Evolutionary conservation across 2,329 filamentous ascomycete genomes (phyloP), one percentile per base, ranked within the genome.

Genomic region (Fusarium sp.): DNA sequence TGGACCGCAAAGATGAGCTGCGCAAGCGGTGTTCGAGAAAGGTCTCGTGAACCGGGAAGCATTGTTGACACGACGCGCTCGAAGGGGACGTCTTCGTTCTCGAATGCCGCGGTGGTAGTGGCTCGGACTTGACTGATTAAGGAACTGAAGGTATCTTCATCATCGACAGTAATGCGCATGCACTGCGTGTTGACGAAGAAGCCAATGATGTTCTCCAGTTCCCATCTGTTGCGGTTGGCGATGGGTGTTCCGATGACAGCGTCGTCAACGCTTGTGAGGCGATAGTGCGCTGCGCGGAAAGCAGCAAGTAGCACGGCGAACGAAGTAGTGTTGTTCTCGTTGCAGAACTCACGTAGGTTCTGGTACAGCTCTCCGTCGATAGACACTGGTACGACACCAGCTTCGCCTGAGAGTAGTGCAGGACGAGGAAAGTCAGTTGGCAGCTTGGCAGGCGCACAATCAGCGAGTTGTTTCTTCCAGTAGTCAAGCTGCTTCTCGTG

Each of bases 151-250:
- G 67, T 65, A 10, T 70, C 57, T 1, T 69, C 41, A 12, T 68
- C 57, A 12, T 66, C 35, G 4, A 79, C 18, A 4, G 28, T 48
- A 41, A 78, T 61, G n/a, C 77, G 64, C 28, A 79, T 71, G 18
- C 76, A 77, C 38, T 79, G 78, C 0, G 70, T 61, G 35, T 78
- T 78, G 48, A 78, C 78, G 22, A 79, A 78, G 66, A 76, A 77
- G 2, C 75, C 78, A 13, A 78, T 70, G 1, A 76, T 68, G 18
- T 74, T 53, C 31, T 74, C 59, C 1, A 75, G 7, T 15, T 77
- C 76, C 20, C 45, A 51, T 2, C 65, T 41, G 13, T 75, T 58
- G 0, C 76, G 68, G 16, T 75, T 77, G 3, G 75, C 70, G 5
- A 70, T 75, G 1, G 68, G 63, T 5, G 55, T 65, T 0, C 77